Evolutionary conservation across 192 early-diverging fungal genomes (phyloP), one percentile per base, ranked within the genome.

Genomic region (Phycomyces nitens): DNA sequence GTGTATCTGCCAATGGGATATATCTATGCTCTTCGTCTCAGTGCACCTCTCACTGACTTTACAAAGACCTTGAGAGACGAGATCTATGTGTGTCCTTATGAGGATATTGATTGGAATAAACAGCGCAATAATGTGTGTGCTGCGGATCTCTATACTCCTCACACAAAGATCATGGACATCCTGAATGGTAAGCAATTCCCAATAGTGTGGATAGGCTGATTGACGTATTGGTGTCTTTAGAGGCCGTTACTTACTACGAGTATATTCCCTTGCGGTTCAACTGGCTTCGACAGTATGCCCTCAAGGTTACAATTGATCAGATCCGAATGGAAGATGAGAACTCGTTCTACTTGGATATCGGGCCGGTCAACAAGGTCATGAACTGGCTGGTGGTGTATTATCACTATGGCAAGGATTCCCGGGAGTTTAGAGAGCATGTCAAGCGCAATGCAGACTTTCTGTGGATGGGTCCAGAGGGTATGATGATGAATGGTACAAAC

Each of bases 1-100:
- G 95, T 98, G 11, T 97, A 96, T 73, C 79, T 99, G n/a, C 91
- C 90, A 58, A 99, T 99, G 96, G 80, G 89, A 66, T 96, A 94
- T 62, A 75, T 96, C 26, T 98, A 97, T 76, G 94, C 86, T 1
- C 73, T 72, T 43, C 74, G 86, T 23, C 78, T 86, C 29, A 74
- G 77, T 23, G 74, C 84, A 44, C 79, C 88, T 9, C 63, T 77
- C 21, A 90, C 83, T 23, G 79, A 80, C 3, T 86, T 99, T 59
- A 92, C 90, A 22, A 62, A 79, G 38, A 78, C 86, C 39, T 76
- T 99, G 66, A 84, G 94, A 22, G 82, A 91, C 62, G 97, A 99
- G 79, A 74, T 99, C 20, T 99, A 95, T 66, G 79, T 84, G 22
- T 81, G 91, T 73, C 88, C 90, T 1, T 99, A 97, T 67, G 86